Evolutionary conservation across 2,329 filamentous ascomycete genomes (phyloP).

Genomic region (Fusarium siculi): DNA sequence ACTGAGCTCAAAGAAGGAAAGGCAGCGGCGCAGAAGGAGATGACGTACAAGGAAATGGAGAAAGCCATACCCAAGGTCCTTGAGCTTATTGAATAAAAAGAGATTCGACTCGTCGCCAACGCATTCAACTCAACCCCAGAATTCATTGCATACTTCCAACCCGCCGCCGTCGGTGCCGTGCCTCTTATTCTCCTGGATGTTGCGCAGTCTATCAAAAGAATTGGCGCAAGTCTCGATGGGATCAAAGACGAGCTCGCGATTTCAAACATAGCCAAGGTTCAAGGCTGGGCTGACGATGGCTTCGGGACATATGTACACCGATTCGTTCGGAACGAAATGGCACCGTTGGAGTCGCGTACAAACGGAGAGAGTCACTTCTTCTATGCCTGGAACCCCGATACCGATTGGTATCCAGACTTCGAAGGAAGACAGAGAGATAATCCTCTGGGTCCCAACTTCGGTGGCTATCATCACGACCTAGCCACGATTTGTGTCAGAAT

Average conservation of each 20-base stretch:
- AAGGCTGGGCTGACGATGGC: neutral
- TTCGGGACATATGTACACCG: neutral
- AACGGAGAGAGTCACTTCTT: neutral
- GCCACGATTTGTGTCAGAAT: neutral
- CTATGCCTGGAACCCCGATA: neutral
- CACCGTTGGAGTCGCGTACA: accelerated
- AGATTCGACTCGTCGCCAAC: neutral
- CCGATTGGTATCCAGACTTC: neutral
- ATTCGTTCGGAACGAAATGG: accelerated
- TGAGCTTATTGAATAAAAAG: neutral
- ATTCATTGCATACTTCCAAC: neutral
- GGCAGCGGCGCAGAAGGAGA: neutral
- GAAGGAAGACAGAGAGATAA: neutral
- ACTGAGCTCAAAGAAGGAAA: neutral
- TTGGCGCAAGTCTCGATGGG: accelerated
- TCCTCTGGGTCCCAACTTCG: accelerated
- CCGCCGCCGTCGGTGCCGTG: accelerated
- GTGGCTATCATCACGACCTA: neutral
- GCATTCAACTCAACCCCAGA: neutral
- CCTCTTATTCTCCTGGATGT: accelerated
- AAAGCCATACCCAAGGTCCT: neutral
- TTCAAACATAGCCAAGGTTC: accelerated
- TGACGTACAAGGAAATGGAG: neutral
- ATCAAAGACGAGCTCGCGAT: neutral
- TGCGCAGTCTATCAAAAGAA: neutral